Percentiles rank a stretch among this genome's conserved stretches.
These are phyloP conservation scores for Flueggea neowawraea DNA, from an alignment of 441 rosid species.

Conservation along the genomic window DNA sequence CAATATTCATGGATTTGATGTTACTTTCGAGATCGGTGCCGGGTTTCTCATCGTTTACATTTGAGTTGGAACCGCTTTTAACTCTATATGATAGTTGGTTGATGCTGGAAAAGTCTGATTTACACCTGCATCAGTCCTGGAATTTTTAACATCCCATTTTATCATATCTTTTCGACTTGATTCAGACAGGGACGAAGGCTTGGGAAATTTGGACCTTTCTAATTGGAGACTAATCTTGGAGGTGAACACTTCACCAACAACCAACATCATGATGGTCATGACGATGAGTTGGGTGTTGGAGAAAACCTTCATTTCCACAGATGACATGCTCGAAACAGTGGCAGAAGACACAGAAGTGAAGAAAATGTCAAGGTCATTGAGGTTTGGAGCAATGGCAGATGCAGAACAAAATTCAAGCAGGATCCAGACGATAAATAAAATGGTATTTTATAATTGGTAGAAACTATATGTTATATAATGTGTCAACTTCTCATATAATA, in stretches of 20 bases:
- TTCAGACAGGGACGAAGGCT: background rate
- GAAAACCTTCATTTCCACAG: conserved; percentile 69
- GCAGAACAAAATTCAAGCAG: too few relatives aligned
- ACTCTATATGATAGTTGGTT: background rate
- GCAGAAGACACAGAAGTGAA: conserved; percentile 65
- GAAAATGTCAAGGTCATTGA: conserved; percentile 35
- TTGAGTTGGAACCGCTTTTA: background rate
- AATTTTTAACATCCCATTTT: too few relatives aligned
- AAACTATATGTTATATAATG: too few relatives aligned
- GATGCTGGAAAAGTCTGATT: too few relatives aligned
- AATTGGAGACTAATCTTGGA: background rate
- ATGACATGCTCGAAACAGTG: conserved; percentile 66
- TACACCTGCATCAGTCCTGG: too few relatives aligned
- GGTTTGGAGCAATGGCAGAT: too few relatives aligned
- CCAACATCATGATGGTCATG: conserved; percentile 44
- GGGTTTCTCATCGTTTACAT: background rate
- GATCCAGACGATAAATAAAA: too few relatives aligned
- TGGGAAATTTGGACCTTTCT: background rate
- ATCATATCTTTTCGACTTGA: too few relatives aligned
- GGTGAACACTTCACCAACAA: conserved; percentile 45
- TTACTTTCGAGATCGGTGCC: background rate
- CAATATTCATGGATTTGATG: background rate
- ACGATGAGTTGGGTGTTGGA: conserved; percentile 52
- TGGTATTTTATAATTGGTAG: too few relatives aligned
- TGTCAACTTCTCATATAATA: too few relatives aligned